Conservation (phyloP, 2,329 filamentous ascomycete species). For the Pseudogymnoascus sp. region DNA sequence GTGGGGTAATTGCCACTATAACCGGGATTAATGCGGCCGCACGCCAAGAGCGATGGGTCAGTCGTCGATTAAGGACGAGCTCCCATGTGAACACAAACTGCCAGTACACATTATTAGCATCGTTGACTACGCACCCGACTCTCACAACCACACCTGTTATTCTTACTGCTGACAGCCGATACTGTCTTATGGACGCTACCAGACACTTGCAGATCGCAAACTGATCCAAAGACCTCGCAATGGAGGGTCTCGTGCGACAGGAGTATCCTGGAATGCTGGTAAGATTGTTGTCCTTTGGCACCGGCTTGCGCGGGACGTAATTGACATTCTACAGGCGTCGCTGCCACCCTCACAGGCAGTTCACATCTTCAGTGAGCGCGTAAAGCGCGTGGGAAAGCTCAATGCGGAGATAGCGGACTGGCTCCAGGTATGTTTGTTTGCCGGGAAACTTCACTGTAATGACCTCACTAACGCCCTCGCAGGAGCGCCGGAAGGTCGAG, state of each 20-base stretch:
- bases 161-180: slow-evolving; percentile 2
- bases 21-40: slow-evolving; percentile 4
- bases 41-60: background rate
- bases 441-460: slow-evolving; percentile 12
- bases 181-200: slow-evolving; percentile 1
- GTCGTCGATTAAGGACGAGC: background rate
- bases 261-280: slow-evolving; percentile 96
- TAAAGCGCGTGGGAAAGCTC: slow-evolving; percentile 76
- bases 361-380: slow-evolving; percentile 72
- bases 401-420: slow-evolving; percentile 93
- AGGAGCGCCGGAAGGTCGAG: slow-evolving; percentile 91
- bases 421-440: slow-evolving; percentile 61
- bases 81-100: slow-evolving; percentile 6
- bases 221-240: slow-evolving; percentile 30
- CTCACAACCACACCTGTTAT: background rate
- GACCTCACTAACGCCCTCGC: slow-evolving; percentile 20
- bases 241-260: slow-evolving; percentile 72
- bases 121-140: background rate
- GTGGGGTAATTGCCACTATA: background rate
- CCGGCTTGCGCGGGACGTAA: slow-evolving; percentile 19
- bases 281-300: slow-evolving; percentile 35
- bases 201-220: background rate
- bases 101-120: background rate
- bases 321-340: slow-evolving; percentile 50
- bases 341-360: slow-evolving; percentile 79